phyloP scores from a whole-genome alignment of 2,329 filamentous ascomycete genomes.

The Laburnicola sp. region DNA sequence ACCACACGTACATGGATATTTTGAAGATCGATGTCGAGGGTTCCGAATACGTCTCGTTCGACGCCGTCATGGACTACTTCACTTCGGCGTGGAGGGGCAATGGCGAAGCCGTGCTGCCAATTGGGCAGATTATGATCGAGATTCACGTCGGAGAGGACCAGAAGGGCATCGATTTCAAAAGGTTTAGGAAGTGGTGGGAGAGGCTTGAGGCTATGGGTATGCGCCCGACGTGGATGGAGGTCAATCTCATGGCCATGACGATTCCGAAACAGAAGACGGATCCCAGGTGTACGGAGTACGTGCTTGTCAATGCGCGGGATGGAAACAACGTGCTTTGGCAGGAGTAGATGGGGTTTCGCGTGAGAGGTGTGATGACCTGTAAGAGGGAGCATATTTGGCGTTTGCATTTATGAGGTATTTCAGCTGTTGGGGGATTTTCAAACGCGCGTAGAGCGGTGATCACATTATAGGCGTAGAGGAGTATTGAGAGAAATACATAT shows the following conservation, averaged over 20 bases:
- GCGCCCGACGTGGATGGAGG: slow-evolving; percentile 40
- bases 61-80: slow-evolving; percentile 38
- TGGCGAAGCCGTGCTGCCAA: slow-evolving; percentile 29
- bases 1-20: slow-evolving; percentile 41
- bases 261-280: slow-evolving; percentile 30
- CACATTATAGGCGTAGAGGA: no score
- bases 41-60: slow-evolving; percentile 35
- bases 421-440: no score
- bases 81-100: slow-evolving; percentile 21
- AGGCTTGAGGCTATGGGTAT: slow-evolving; percentile 40
- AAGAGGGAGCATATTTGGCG: neutral
- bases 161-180: slow-evolving; percentile 28
- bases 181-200: slow-evolving; percentile 40
- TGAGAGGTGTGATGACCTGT: neutral
- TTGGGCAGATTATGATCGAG: slow-evolving; percentile 42
- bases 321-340: slow-evolving; percentile 33
- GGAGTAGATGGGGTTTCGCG: neutral
- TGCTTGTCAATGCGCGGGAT: slow-evolving; percentile 39
- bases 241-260: slow-evolving; percentile 39
- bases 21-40: slow-evolving; percentile 42
- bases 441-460: no score
- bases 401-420: neutral
- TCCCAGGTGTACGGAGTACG: slow-evolving; percentile 39
- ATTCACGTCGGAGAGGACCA: slow-evolving; percentile 30
- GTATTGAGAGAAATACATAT: no score